Percentiles rank a stretch among this genome's conserved stretches.
phyloP scores from a whole-genome alignment of 179 eudicot species.

The Silene coronaria region DNA sequence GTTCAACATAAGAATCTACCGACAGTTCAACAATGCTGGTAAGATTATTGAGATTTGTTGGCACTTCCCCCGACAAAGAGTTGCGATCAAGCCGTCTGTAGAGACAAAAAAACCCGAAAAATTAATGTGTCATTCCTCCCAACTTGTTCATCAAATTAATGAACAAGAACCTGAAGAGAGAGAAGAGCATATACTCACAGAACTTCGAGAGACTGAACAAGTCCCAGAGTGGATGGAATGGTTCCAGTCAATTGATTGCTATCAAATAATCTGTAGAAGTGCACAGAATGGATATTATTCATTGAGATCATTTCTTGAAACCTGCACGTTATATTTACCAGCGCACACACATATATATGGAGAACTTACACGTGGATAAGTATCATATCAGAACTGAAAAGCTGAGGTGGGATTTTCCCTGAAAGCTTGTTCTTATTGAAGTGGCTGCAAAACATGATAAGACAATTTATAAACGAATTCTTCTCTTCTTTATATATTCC shows the following conservation, averaged over 20 bases:
- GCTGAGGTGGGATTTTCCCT: slow-evolving; percentile 57
- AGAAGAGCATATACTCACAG: slow-evolving; percentile 49
- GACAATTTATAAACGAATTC: background rate
- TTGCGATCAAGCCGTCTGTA: slow-evolving; percentile 63
- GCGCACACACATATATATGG: background rate
- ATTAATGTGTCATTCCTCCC: background rate
- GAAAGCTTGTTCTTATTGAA: slow-evolving; percentile 87
- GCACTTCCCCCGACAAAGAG: slow-evolving; percentile 49
- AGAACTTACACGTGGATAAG: slow-evolving; percentile 79
- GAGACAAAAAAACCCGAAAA: background rate
- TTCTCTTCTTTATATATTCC: background rate
- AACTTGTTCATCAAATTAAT: background rate
- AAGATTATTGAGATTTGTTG: slow-evolving; percentile 67
- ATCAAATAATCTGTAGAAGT: slow-evolving; percentile 55
- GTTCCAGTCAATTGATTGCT: slow-evolving; percentile 66
- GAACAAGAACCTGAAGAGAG: slow-evolving; percentile 18
- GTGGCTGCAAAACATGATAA: slow-evolving; percentile 48
- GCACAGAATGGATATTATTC: background rate
- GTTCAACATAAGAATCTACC: slow-evolving; percentile 30
- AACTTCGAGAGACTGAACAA: slow-evolving; percentile 63
- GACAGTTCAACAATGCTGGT: slow-evolving; percentile 58
- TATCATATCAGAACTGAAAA: slow-evolving; percentile 70
- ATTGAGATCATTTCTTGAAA: background rate
- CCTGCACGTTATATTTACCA: background rate
- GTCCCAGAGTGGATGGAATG: slow-evolving; percentile 65